Base-by-base conservation (phyloP, 768 basidiomycete species). In the Tephrocybe sp. region DNA sequence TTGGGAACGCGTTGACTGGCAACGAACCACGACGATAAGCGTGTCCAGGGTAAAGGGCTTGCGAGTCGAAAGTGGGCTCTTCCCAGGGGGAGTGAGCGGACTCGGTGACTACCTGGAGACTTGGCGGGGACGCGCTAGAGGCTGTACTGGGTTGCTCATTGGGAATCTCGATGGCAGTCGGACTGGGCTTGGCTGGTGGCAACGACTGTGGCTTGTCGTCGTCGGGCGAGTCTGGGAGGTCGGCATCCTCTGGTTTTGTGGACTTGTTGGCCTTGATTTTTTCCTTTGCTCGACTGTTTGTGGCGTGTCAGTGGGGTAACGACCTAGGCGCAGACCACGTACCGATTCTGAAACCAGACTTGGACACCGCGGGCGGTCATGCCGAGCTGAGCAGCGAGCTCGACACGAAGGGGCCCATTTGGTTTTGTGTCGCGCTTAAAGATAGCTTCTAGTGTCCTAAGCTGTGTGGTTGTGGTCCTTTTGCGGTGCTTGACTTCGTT, bases 331-430 rank as follows among this genome's bases (percentile, higher is more conserved):
- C 38, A 51, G 27, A 11, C 4, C 4, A 60, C 64, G 48, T 60
- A 88, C 86, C 89, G 77, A 65, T 93, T 93, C 69, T 93, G 90
- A 67, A 92, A 92, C 90, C 89, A 91, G 21, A 92, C 95, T 80
- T 98, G 95, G 2, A 98, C 90, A n/a, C 92, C 92, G 52, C 95
- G 76, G 18, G 92, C 83, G 9, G 90, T 89, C 95, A 98, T 98
- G 54, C 84, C 86, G 49, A 98, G 82, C 70, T 92, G 78, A 9
- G 77, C 70, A 0, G 93, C 88, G 45, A 98, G 82, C 55, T 82
- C 76, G 66, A 89, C 91, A 59, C 96, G 79, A 30, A 88, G 72
- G 6, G 78, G 70, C 31, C 84, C 86, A 66, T 93, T 94, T 13
- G 96, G 95, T 67, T 98, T 98, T 48, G 91, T 91, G 69, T 94